Base-by-base conservation (phyloP, 805 yeast genomes). In the Wickerhamiella spandovensis region DNA sequence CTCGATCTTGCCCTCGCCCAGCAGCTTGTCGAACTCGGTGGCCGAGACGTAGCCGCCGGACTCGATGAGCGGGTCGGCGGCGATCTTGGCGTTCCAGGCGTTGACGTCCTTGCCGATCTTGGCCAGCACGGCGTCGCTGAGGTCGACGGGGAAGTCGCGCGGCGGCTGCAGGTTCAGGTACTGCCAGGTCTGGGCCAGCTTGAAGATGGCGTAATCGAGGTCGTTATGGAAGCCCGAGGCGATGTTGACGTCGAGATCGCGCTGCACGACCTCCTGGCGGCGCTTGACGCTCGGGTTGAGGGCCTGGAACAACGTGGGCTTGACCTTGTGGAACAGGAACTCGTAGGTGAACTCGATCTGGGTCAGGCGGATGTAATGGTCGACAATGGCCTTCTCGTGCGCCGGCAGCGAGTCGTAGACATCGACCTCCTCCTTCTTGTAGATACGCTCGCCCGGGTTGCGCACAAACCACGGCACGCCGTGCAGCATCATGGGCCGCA, bases 11-110 rank as follows among this genome's bases (percentile, higher is more conserved):
- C 90, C 92, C 53, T 80, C 80, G 20, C 78, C 77, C 41, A 79
- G 66, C 59, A 86, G 72, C 46, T 76, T 76, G 32, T 78, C 82
- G 61, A 90, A 89, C 83, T 87, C 79, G 62, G 87, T 95, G 63
- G 87, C 95, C 17, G 97, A 96, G 51, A 92, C 76, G 95, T 97
- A 90, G 5, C 96, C 96, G 49, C 84, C 83, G 22, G 96, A 84
- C 45, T 90, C 90, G 28, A 85, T 82, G 66, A 87, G 89, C 42
- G 97, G 96, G 47, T 79, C 74, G 5, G 80, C 72, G 37, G 82
- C 74, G 45, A 84, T 67, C 57, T 77, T 79, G 55, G 76, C 69
- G 66, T 86, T 90, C 70, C 85, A 84, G 28, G 72, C 75, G 52
- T 76, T 79, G 58, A 86, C 72, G 23, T 74, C 76, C 21, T 70